A percentile compares a stretch with the other conserved stretches of the same genome.
Conservation (phyloP, 768 basidiomycete species). For the Botryobasidium botryosum region DNA sequence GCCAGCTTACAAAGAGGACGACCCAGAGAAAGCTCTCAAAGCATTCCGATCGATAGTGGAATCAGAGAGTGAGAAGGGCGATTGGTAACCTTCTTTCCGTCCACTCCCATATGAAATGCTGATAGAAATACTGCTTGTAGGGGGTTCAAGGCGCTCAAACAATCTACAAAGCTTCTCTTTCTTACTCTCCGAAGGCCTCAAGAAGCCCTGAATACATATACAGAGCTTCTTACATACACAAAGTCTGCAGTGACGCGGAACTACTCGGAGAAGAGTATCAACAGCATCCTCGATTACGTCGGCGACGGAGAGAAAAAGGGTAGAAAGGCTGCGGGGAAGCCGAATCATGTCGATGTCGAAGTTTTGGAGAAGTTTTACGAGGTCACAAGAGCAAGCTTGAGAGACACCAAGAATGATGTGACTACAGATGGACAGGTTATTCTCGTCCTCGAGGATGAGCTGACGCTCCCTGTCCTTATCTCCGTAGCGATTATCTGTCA, state of each 20-base stretch:
- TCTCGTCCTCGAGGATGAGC: not conserved
- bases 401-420: slow-evolving; percentile 94
- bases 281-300: slow-evolving; percentile 94
- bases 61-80: slow-evolving; percentile 81
- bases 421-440: slow-evolving; percentile 12
- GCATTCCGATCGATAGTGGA: slow-evolving; percentile 82
- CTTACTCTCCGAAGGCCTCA: slow-evolving; percentile 58
- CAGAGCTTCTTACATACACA: slow-evolving; percentile 75
- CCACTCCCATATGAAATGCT: not conserved
- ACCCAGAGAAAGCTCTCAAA: slow-evolving; percentile 77
- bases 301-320: slow-evolving; percentile 69
- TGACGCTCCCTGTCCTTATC: not conserved
- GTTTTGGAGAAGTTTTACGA: slow-evolving; percentile 92
- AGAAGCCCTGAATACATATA: slow-evolving; percentile 78
- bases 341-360: slow-evolving; percentile 35
- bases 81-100: slow-evolving; percentile 42
- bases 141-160: slow-evolving; percentile 98
- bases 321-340: slow-evolving; percentile 16
- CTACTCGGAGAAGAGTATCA: slow-evolving; percentile 97
- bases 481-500: slow-evolving; percentile 69
- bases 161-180: slow-evolving; percentile 88
- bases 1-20: slow-evolving; percentile 83
- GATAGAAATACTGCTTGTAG: slow-evolving; percentile 25
- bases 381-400: slow-evolving; percentile 72
- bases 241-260: slow-evolving; percentile 91